Conservation (phyloP, 2,329 filamentous ascomycete species). For the Aspergillus latus region DNA sequence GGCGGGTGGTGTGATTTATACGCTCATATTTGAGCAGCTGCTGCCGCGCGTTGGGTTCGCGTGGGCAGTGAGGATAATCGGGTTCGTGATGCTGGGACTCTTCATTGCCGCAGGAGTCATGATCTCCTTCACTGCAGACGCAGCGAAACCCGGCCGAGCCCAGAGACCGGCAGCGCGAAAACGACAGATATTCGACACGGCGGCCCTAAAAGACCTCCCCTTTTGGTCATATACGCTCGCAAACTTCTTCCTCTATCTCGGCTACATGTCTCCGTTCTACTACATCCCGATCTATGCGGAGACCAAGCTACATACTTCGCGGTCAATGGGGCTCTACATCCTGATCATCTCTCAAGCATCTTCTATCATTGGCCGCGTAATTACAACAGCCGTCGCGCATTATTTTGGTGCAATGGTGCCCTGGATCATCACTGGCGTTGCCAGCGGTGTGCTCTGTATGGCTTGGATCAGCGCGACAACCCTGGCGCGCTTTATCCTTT, state of each 20-base stretch:
- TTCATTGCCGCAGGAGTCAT: background rate
- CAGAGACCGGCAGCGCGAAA: background rate
- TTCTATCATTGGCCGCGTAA: slow-evolving; percentile 55
- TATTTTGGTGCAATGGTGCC: slow-evolving; percentile 57
- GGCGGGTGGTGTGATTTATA: slow-evolving; percentile 61
- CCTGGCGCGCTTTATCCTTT: slow-evolving; percentile 55
- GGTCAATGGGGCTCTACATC: slow-evolving; percentile 53
- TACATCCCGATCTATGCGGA: slow-evolving; percentile 39
- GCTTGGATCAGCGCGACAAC: slow-evolving; percentile 57
- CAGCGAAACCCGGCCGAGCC: too few species aligned
- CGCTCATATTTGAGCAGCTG: slow-evolving; percentile 60
- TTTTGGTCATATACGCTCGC: slow-evolving; percentile 43
- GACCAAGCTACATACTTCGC: slow-evolving; percentile 31
- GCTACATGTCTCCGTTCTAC: slow-evolving; percentile 51
- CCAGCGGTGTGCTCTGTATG: slow-evolving; percentile 44
- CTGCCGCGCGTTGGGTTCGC: slow-evolving; percentile 54
- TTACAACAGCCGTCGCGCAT: slow-evolving; percentile 58
- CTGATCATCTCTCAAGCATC: slow-evolving; percentile 62
- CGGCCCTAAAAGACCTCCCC: slow-evolving; percentile 46
- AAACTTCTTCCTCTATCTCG: slow-evolving; percentile 43
- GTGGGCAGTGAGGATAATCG: slow-evolving; percentile 58
- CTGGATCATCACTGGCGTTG: slow-evolving; percentile 48
- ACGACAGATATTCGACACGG: slow-evolving; percentile 44
- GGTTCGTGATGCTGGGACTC: slow-evolving; percentile 60
- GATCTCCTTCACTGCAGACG: too few species aligned